A percentile compares a stretch with the other conserved stretches of the same genome.
These are phyloP conservation scores for Didymella sp. DNA, from an alignment of 2,329 filamentous ascomycete species.

Conservation along the genomic window DNA sequence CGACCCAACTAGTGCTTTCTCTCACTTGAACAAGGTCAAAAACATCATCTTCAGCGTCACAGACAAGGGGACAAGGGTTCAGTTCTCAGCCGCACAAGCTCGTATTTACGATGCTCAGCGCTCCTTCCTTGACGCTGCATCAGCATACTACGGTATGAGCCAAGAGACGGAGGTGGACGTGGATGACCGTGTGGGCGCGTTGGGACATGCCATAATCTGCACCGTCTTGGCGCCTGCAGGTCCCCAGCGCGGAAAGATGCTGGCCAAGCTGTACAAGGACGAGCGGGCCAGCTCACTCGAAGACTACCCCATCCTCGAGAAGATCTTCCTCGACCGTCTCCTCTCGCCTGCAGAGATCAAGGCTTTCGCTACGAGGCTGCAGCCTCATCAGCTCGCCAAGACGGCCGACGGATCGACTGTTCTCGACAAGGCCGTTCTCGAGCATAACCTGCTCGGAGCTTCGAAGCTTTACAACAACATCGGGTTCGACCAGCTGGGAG, in stretches of 20 bases:
- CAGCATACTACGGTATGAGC: constrained; percentile 87
- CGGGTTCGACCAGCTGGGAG: constrained; percentile 71
- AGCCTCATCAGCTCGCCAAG: constrained; percentile 86
- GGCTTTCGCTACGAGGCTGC: constrained; percentile 80
- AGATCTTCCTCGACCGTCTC: constrained; percentile 93
- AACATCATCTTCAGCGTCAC: constrained; percentile 82
- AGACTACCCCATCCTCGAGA: constrained; percentile 90
- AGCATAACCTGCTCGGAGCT: constrained; percentile 91
- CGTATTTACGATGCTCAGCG: constrained; percentile 91
- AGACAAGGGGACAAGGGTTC: constrained; percentile 76
- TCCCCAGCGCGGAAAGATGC: constrained; percentile 77
- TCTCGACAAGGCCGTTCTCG: constrained; percentile 88
- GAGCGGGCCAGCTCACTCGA: constrained; percentile 77
- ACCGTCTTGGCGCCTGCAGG: constrained; percentile 92
- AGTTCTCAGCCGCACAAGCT: constrained; percentile 91
- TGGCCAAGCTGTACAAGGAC: constrained; percentile 91
- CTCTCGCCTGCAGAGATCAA: constrained; percentile 82
- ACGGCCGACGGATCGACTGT: constrained; percentile 93
- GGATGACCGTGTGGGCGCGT: constrained; percentile 81
- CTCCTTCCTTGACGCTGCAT: constrained; percentile 85
- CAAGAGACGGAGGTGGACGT: constrained; percentile 80
- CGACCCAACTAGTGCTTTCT: constrained; percentile 83
- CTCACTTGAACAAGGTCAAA: constrained; percentile 93
- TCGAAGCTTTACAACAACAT: constrained; percentile 66
- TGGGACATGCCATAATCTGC: constrained; percentile 88